Evolutionary conservation across 495 filamentous ascomycete genomes (phyloP).

Genomic region (Hypoxylon rickii): DNA sequence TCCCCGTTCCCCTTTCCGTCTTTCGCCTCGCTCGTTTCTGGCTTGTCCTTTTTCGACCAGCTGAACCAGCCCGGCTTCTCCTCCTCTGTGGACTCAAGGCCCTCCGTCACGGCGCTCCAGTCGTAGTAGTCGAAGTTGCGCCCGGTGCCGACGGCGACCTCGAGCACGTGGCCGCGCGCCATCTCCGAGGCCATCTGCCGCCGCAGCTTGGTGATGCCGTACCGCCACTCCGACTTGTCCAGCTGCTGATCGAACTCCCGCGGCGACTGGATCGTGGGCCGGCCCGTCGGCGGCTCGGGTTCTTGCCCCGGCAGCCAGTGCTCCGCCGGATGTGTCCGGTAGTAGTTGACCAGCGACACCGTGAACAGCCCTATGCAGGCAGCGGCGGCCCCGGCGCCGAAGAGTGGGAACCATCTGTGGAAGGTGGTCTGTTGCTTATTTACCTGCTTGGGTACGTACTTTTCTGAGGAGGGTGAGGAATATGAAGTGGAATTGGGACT

Average conservation of each 20-base stretch:
- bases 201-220: constrained; percentile 67
- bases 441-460: constrained; percentile 27
- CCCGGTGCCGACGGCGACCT: constrained; percentile 90
- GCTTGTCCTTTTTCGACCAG: constrained; percentile 6
- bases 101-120: constrained; percentile 44
- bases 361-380: constrained; percentile 39
- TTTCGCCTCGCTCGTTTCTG: not conserved
- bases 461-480: not conserved
- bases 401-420: constrained; percentile 34
- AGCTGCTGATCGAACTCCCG: constrained; percentile 66
- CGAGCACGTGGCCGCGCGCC: constrained; percentile 80
- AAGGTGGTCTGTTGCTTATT: too few relatives aligned
- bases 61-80: constrained; percentile 22
- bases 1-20: constrained; percentile 9
- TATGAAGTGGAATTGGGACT: not conserved
- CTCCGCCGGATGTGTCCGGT: constrained; percentile 25
- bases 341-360: constrained; percentile 28
- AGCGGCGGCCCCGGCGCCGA: constrained; percentile 36
- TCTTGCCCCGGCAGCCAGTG: constrained; percentile 31
- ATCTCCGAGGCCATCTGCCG: constrained; percentile 58
- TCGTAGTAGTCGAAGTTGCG: constrained; percentile 79
- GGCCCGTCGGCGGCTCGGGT: constrained; percentile 35
- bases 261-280: constrained; percentile 47
- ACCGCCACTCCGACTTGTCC: constrained; percentile 65
- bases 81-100: constrained; percentile 14